Percentiles rank a stretch among this genome's conserved stretches.
phyloP scores from a whole-genome alignment of 1,139 yeast species.

The Arxiozyma bovina region DNA sequence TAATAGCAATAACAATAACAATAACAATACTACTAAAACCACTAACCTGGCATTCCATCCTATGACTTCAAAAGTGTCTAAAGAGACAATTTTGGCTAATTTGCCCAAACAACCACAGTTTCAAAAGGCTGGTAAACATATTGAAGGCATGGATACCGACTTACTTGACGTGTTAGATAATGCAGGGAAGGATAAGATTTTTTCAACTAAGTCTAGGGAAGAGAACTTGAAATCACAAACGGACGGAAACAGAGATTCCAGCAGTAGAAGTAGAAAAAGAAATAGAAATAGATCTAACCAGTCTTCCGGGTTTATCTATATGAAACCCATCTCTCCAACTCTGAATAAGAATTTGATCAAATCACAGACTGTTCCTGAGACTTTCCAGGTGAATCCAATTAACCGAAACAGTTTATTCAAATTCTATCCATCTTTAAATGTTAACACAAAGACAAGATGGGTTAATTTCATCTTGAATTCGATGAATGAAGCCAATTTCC shows the following conservation, averaged over 20 bases:
- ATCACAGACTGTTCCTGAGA: slow-evolving; percentile 4
- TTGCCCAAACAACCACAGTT: slow-evolving; percentile 3
- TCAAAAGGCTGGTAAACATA: neutral
- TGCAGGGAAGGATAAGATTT: neutral
- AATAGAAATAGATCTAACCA: slow-evolving; percentile 1
- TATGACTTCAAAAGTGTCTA: neutral
- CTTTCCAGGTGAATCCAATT: slow-evolving; percentile 19
- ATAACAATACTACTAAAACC: too few relatives aligned
- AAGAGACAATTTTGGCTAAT: neutral
- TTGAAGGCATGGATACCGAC: neutral
- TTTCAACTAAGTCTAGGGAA: neutral
- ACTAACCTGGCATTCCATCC: neutral
- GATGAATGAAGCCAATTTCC: slow-evolving; percentile 20
- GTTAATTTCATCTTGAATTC: slow-evolving; percentile 15
- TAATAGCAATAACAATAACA: neutral
- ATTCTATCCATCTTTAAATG: slow-evolving; percentile 16
- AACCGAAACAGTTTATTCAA: slow-evolving; percentile 20
- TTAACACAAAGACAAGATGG: slow-evolving; percentile 15
- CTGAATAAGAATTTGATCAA: neutral
- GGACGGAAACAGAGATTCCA: neutral
- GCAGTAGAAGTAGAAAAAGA: neutral
- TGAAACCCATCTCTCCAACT: neutral
- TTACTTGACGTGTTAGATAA: slow-evolving; percentile 2
- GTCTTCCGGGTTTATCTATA: neutral
- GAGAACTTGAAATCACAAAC: neutral